Percentiles rank a stretch among this genome's conserved stretches.
Evolutionary conservation across 441 rosid species (phyloP).

Genomic region (Kokia cookei): DNA sequence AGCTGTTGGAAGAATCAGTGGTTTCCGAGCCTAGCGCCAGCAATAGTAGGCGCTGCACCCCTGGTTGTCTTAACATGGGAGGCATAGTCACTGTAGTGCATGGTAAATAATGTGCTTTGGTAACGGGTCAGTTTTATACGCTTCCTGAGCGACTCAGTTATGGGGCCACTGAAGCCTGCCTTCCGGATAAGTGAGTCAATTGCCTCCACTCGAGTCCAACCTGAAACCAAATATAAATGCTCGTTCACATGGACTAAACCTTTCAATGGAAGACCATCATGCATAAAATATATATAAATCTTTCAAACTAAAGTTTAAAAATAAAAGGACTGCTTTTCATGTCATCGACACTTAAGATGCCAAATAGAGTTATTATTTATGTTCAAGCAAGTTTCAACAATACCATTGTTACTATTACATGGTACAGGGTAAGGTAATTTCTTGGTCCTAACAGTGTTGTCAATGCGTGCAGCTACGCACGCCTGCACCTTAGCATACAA

Average conservation of each 20-base stretch:
- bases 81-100: slow-evolving; percentile 73
- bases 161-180: slow-evolving; percentile 65
- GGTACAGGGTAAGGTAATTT: neutral
- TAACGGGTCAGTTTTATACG: slow-evolving; percentile 73
- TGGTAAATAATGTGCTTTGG: slow-evolving; percentile 78
- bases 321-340: neutral
- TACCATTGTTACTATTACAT: no score
- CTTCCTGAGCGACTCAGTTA: slow-evolving; percentile 58
- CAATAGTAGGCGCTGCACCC: slow-evolving; percentile 51
- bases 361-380: no score
- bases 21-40: slow-evolving; percentile 38
- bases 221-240: slow-evolving; percentile 24
- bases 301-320: neutral
- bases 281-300: neutral
- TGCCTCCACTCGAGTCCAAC: slow-evolving; percentile 81
- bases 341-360: neutral
- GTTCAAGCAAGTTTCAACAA: neutral
- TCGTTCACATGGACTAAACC: neutral
- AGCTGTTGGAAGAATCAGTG: slow-evolving; percentile 33
- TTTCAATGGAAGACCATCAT: neutral
- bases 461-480: no score
- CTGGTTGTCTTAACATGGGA: slow-evolving; percentile 61
- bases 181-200: slow-evolving; percentile 87
- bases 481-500: no score
- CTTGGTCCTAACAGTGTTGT: neutral